A percentile compares a stretch with the other conserved stretches of the same genome.
Conservation (phyloP, 176 grass and related monocot genomes). For the Avena atlantica region DNA sequence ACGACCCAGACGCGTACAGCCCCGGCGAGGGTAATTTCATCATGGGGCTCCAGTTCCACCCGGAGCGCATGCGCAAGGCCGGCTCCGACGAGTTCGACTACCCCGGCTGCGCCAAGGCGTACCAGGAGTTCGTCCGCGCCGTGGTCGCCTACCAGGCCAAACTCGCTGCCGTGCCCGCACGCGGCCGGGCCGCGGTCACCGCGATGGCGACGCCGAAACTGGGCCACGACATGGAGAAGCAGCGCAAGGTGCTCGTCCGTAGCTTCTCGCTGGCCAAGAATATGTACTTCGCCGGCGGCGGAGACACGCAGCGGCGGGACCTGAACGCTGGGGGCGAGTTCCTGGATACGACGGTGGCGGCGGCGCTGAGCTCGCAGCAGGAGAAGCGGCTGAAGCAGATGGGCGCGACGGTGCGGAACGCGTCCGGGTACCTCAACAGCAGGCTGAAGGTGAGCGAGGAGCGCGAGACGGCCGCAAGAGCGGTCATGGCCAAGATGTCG, state of each 20-base stretch:
- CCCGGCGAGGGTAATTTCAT: background rate
- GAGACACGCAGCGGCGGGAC: slow-evolving; percentile 34
- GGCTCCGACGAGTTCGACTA: background rate
- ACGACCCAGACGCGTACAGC: background rate
- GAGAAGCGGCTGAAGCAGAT: slow-evolving; percentile 97
- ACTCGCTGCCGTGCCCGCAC: background rate
- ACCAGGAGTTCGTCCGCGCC: background rate
- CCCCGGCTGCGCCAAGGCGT: background rate
- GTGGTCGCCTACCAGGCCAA: slow-evolving; percentile 27
- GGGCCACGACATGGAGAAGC: slow-evolving; percentile 64
- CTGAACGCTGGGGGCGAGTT: slow-evolving; percentile 76
- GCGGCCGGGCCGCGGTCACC: background rate
- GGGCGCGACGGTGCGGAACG: slow-evolving; percentile 94
- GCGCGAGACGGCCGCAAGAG: slow-evolving; percentile 62
- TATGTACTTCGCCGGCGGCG: slow-evolving; percentile 44
- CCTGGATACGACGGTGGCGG: slow-evolving; percentile 33
- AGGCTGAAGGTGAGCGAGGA: slow-evolving; percentile 62
- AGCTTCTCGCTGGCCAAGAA: slow-evolving; percentile 91
- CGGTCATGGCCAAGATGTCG: slow-evolving; percentile 79
- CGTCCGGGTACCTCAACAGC: slow-evolving; percentile 79
- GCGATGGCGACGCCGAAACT: slow-evolving; percentile 14
- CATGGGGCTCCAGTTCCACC: background rate
- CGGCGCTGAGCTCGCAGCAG: slow-evolving; percentile 78
- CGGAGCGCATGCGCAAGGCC: background rate
- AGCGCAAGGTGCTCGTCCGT: slow-evolving; percentile 58